phyloP scores from a whole-genome alignment of 208 protist species.

The Acanthamoeba sp. region DNA sequence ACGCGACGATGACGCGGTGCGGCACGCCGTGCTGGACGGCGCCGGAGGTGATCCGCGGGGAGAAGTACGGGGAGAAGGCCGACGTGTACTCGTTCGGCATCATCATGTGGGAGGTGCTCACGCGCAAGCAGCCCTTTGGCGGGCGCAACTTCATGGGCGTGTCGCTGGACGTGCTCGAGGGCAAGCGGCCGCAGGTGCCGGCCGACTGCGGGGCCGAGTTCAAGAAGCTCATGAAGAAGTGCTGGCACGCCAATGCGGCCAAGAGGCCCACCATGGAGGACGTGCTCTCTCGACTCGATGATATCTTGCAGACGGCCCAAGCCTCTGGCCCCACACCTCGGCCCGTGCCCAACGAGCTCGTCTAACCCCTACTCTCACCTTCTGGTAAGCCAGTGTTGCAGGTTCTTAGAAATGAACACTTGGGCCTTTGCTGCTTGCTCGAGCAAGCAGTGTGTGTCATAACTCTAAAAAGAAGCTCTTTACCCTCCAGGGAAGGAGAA shows the following conservation, averaged over 20 bases:
- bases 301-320: background rate
- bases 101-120: constrained; percentile 24
- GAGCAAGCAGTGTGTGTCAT: background rate
- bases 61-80: constrained; percentile 8
- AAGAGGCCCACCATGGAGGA: constrained; percentile 3
- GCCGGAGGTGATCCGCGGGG: constrained; percentile 38
- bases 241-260: background rate
- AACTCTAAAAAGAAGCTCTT: background rate
- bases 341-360: background rate
- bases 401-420: no score
- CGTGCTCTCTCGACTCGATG: background rate
- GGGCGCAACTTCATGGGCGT: constrained; percentile 59
- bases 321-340: background rate
- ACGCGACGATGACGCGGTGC: constrained; percentile 58
- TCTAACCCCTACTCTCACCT: background rate
- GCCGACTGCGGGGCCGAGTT: background rate
- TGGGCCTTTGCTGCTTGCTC: background rate
- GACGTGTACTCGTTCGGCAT: constrained; percentile 46
- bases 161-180: background rate
- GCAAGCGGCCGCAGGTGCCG: constrained; percentile 21
- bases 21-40: constrained; percentile 63
- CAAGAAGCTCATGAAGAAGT: constrained; percentile 49
- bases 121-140: background rate
- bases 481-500: background rate
- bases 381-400: no score